Evolutionary conservation across 2,329 filamentous ascomycete species (phyloP).

Genomic region (Monilinia aucupariae): DNA sequence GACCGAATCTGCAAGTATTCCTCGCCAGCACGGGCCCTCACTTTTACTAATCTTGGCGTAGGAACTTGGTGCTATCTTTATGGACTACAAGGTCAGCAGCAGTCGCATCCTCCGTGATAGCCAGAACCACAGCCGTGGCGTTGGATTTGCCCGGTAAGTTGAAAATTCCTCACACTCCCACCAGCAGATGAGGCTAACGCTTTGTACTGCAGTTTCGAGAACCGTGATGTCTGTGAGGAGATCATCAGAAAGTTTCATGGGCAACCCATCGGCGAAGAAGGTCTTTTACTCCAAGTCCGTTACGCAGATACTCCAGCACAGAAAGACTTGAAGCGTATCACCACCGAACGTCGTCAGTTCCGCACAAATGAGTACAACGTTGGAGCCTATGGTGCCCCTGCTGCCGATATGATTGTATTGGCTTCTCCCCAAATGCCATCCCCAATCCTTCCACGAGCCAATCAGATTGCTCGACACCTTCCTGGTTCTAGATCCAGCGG

Average conservation of each 20-base stretch:
- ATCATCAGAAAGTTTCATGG: constrained; percentile 86
- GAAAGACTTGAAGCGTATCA: constrained; percentile 93
- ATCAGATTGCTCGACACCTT: constrained; percentile 33
- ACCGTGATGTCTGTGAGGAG: constrained; percentile 81
- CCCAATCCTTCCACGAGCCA: constrained; percentile 31
- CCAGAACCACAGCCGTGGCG: constrained; percentile 88
- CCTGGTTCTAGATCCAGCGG: constrained; percentile 28
- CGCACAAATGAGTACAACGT: constrained; percentile 93
- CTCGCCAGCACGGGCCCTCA: background rate
- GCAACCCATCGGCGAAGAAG: constrained; percentile 66
- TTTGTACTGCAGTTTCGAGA: constrained; percentile 65
- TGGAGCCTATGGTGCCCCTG: constrained; percentile 56
- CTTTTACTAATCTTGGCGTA: constrained; percentile 37
- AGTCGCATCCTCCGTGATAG: constrained; percentile 92
- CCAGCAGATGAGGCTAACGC: constrained; percentile 7
- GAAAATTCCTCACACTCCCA: background rate
- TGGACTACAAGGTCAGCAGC: constrained; percentile 77
- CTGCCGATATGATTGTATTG: constrained; percentile 37
- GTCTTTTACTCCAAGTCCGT: constrained; percentile 83
- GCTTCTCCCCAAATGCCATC: constrained; percentile 45
- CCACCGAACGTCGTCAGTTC: constrained; percentile 89
- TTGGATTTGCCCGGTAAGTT: constrained; percentile 88
- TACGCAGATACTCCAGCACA: constrained; percentile 96
- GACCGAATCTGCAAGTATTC: constrained; percentile 71
- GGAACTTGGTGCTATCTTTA: constrained; percentile 74